Conservation (phyloP, 2,329 filamentous ascomycete species). For the Geosmithia morbida region DNA sequence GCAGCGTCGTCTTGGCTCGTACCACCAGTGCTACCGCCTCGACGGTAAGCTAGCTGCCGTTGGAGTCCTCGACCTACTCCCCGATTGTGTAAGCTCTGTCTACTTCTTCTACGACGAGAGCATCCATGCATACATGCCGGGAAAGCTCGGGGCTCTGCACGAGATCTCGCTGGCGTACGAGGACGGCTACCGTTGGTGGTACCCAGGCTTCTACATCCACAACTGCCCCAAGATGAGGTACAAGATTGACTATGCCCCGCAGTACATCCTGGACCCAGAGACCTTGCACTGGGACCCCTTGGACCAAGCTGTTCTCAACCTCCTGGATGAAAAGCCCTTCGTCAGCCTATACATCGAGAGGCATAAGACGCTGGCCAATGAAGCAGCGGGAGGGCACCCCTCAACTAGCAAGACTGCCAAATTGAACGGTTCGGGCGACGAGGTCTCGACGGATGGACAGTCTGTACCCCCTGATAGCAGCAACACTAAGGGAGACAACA, state of each 20-base stretch:
- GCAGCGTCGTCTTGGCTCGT: slow-evolving; percentile 51
- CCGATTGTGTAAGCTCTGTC: slow-evolving; percentile 64
- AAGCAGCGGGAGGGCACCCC: neutral
- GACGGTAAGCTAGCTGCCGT: slow-evolving; percentile 65
- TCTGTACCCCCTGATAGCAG: neutral
- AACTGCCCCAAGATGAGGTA: slow-evolving; percentile 72
- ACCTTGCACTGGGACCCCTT: slow-evolving; percentile 47
- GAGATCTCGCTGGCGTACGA: slow-evolving; percentile 61
- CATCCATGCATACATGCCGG: slow-evolving; percentile 53
- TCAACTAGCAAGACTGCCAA: neutral
- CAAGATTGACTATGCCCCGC: slow-evolving; percentile 66
- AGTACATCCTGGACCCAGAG: slow-evolving; percentile 59
- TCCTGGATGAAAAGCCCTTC: slow-evolving; percentile 42
- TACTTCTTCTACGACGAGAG: slow-evolving; percentile 75
- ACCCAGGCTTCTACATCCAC: slow-evolving; percentile 72
- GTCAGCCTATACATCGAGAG: slow-evolving; percentile 28
- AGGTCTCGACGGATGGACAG: slow-evolving; percentile 3
- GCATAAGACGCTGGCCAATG: slow-evolving; percentile 5
- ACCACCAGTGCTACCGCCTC: slow-evolving; percentile 69
- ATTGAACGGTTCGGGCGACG: neutral
- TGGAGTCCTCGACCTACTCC: slow-evolving; percentile 63
- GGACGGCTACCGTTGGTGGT: slow-evolving; percentile 60
- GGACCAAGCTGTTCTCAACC: slow-evolving; percentile 30
- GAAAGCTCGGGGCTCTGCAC: slow-evolving; percentile 60
- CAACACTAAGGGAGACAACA: slow-evolving; percentile 1